These are phyloP conservation scores for Hypomontagnella monticulosa DNA, from an alignment of 495 filamentous ascomycete species.

Conservation along the genomic window DNA sequence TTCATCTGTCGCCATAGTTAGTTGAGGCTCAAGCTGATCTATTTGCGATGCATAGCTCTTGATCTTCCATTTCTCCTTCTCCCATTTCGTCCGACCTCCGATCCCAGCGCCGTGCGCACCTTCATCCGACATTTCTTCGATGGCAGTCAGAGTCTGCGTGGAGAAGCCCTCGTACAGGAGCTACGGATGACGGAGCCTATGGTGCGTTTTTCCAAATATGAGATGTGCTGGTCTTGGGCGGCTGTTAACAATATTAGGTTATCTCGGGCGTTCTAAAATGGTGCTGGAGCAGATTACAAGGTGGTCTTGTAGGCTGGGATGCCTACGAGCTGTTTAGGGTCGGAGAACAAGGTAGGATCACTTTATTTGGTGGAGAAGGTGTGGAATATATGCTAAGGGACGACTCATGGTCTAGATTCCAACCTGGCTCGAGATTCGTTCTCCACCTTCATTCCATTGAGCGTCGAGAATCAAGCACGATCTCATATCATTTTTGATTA, in stretches of 20 bases:
- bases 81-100: conserved; percentile 93
- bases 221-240: conserved; percentile 3
- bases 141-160: conserved; percentile 61
- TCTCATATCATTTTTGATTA: conserved; percentile 94
- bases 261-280: conserved; percentile 95
- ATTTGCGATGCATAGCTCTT: conserved; percentile 66
- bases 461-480: conserved; percentile 87
- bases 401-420: conserved; percentile 70
- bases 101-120: conserved; percentile 87
- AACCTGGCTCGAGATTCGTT: conserved; percentile 92
- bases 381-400: conserved; percentile 30
- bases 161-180: conserved; percentile 81
- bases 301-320: conserved; percentile 96
- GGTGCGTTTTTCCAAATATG: conserved; percentile 61
- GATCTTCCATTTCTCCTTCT: conserved; percentile 92
- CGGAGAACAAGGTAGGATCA: conserved; percentile 82
- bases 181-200: conserved; percentile 93
- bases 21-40: conserved; percentile 46
- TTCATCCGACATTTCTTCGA: conserved; percentile 96
- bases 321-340: conserved; percentile 96
- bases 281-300: conserved; percentile 95
- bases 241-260: conserved; percentile 65
- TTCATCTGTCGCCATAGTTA: conserved; percentile 19
- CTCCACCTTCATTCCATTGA: conserved; percentile 94
- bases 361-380: conserved; percentile 4